Evolutionary conservation across 2,329 filamentous ascomycete genomes (phyloP), one percentile per base, ranked within the genome.

Genomic region (Teratosphaeria gauchensis): DNA sequence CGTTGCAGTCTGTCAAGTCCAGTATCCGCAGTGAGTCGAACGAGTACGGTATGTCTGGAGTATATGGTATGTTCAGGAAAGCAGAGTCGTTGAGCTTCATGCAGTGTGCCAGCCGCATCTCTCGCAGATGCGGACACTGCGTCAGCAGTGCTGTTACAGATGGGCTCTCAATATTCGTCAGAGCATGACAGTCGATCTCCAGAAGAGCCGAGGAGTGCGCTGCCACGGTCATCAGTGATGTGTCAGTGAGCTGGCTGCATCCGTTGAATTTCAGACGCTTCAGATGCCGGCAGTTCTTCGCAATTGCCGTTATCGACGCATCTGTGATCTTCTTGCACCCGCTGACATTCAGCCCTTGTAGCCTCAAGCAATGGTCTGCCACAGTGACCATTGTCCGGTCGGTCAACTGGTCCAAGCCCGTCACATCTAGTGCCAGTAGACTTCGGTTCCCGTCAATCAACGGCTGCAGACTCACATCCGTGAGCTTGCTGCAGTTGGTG

Each of bases 241-340:
- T 80, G 71, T 97, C 90, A 46, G 88, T 90, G 35, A 96, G 78
- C 73, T 95, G 88, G n/a, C 76, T 74, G 71, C 94, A 96, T 59
- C 92, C 89, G 73, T 97, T 99, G 62, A 99, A 82, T 82, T 99
- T 99, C 65, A 99, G 82, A 85, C 91, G 80, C 76, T 96, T 97
- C 65, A 99, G 84, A 69, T 89, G 90, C 64, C 82, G 85, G 77
- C 94, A 97, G 69, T 78, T 90, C 69, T 89, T 80, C 6, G 94
- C 92, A 33, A 99, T 82, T 12, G 81, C 78, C 54, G 91, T 83
- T 73, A 99, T 80, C 56, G 91, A 94, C 56, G 92, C 88, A 69
- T 95, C 92, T 7, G 91, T 91, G 56, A 97, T 85, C 69, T 84
- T 87, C 61, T 82, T 83, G 76, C 94, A 99, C 57, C 85, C 86